Conservation (phyloP, 306 rosid genomes). For the Vigna mungo region DNA sequence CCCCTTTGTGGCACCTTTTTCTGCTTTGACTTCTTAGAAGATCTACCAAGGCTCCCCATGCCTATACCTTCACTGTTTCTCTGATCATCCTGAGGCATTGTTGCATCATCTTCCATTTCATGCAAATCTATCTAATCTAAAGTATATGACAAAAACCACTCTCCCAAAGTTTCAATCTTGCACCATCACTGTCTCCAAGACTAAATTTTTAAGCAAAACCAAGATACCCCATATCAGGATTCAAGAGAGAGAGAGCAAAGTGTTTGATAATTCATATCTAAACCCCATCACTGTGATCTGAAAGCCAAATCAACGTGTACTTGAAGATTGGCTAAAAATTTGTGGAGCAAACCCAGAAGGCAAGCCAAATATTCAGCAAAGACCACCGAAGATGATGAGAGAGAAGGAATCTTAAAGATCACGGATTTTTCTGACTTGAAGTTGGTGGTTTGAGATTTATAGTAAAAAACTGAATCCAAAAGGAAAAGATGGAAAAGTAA, state of each 20-base stretch:
- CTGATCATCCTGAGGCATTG: slow-evolving; percentile 68
- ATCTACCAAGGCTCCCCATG: slow-evolving; percentile 39
- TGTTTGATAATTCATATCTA: slow-evolving; percentile 36
- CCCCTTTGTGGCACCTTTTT: slow-evolving; percentile 92
- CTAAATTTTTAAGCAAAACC: slow-evolving; percentile 40
- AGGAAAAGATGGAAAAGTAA: background rate
- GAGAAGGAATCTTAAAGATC: slow-evolving; percentile 44
- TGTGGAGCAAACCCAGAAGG: slow-evolving; percentile 53
- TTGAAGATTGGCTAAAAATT: slow-evolving; percentile 45
- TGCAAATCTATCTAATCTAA: background rate
- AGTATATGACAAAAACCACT: background rate
- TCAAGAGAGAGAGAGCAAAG: slow-evolving; percentile 34
- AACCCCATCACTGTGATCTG: slow-evolving; percentile 26
- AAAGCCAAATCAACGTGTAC: slow-evolving; percentile 25
- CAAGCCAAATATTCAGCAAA: slow-evolving; percentile 50
- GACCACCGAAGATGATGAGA: slow-evolving; percentile 9
- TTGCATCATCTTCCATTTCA: slow-evolving; percentile 54
- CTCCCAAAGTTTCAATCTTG: slow-evolving; percentile 8
- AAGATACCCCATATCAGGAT: slow-evolving; percentile 26
- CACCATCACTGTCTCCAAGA: slow-evolving; percentile 8
- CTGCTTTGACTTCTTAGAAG: slow-evolving; percentile 63
- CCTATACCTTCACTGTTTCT: slow-evolving; percentile 42
- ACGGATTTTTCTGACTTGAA: slow-evolving; percentile 59
- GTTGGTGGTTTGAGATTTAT: slow-evolving; percentile 60
- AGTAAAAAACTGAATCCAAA: background rate